phyloP scores from a whole-genome alignment of 257 asterid species.

The Penstemon davidsonii region DNA sequence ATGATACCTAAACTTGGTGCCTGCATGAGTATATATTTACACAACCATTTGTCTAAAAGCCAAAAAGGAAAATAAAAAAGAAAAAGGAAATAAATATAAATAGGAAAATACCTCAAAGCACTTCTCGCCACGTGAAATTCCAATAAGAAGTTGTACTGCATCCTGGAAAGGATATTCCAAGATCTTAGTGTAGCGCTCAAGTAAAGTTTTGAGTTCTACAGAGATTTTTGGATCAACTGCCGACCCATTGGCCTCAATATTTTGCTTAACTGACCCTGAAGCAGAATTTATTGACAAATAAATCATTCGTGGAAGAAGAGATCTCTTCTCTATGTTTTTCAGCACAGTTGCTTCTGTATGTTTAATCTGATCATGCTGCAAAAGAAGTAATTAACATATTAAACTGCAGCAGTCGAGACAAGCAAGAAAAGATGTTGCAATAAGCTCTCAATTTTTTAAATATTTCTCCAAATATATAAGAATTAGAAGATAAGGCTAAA shows the following conservation, averaged over 20 bases:
- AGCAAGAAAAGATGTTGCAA: background rate
- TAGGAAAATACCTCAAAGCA: slow-evolving; percentile 59
- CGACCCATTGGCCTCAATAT: slow-evolving; percentile 66
- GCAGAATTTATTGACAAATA: slow-evolving; percentile 79
- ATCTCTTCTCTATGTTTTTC: slow-evolving; percentile 74
- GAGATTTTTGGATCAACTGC: slow-evolving; percentile 56
- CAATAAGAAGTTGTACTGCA: slow-evolving; percentile 73
- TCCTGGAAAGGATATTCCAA: slow-evolving; percentile 72
- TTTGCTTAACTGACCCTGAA: slow-evolving; percentile 73
- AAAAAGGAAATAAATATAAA: slow-evolving; percentile 1
- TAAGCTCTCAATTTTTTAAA: background rate
- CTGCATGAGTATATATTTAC: slow-evolving; percentile 40
- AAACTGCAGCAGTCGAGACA: background rate
- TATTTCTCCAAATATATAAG: background rate
- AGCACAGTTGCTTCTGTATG: slow-evolving; percentile 48
- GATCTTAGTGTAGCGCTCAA: slow-evolving; percentile 77
- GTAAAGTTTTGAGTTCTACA: slow-evolving; percentile 68
- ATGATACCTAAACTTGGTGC: slow-evolving; percentile 45
- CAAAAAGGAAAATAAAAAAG: background rate
- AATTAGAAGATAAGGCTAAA: slow-evolving; percentile 3
- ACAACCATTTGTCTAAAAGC: background rate
- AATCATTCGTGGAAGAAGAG: slow-evolving; percentile 87
- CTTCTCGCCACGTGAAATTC: slow-evolving; percentile 58
- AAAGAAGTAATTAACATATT: slow-evolving; percentile 19
- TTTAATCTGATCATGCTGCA: slow-evolving; percentile 58